Evolutionary conservation across 177 flowering plant species (phyloP).

Genomic region (Tripterygium wilfordii): DNA sequence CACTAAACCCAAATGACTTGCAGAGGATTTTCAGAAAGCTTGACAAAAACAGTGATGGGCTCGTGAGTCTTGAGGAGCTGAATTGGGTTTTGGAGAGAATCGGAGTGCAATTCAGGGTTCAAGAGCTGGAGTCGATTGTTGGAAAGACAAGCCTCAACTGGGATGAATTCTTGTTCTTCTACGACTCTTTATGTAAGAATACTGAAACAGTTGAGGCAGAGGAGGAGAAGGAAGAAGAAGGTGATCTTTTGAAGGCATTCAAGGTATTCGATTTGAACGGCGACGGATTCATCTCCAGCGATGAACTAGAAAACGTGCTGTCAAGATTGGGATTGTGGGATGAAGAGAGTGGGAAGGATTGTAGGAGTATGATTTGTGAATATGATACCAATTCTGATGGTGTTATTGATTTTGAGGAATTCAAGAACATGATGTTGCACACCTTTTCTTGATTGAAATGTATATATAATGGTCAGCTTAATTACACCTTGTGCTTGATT

Average conservation of each 20-base stretch:
- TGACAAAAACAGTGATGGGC: constrained; percentile 48
- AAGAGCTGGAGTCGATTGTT: constrained; percentile 32
- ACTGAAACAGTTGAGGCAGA: background rate
- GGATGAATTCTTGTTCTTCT: constrained; percentile 40
- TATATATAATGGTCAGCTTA: background rate
- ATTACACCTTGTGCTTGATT: too few relatives aligned
- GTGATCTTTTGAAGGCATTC: constrained; percentile 45
- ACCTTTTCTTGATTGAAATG: constrained; percentile 11
- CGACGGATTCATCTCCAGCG: constrained; percentile 54
- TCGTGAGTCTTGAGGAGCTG: constrained; percentile 45
- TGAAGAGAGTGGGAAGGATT: constrained; percentile 27
- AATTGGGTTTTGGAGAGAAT: constrained; percentile 35
- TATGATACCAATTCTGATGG: constrained; percentile 56
- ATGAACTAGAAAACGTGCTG: constrained; percentile 47
- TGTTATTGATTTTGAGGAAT: constrained; percentile 52
- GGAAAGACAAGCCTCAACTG: constrained; percentile 27
- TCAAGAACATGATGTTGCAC: constrained; percentile 61
- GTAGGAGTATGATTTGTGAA: constrained; percentile 36
- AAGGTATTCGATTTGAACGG: constrained; percentile 58
- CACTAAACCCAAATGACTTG: constrained; percentile 29
- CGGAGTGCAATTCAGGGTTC: constrained; percentile 16
- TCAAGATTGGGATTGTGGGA: constrained; percentile 47
- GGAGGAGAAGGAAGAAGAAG: constrained; percentile 13
- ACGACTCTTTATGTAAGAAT: constrained; percentile 16
- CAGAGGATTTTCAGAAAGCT: constrained; percentile 40